Base-by-base conservation (phyloP, 2,329 filamentous ascomycete genomes). In the Claviceps monticola region DNA sequence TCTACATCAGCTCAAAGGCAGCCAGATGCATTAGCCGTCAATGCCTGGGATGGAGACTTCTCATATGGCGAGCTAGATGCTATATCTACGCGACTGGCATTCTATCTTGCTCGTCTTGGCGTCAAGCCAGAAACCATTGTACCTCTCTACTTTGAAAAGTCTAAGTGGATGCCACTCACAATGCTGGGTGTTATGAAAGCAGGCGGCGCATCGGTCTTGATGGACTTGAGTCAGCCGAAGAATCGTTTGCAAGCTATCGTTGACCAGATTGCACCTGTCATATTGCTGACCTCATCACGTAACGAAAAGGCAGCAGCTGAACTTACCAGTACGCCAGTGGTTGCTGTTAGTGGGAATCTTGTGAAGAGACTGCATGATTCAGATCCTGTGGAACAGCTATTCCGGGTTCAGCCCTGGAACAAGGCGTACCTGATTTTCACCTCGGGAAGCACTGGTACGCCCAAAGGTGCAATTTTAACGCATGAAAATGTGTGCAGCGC, bases 1-100 rank as follows among this genome's bases (percentile, higher is more conserved):
- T 37, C 21, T 19, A 23, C n/a, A 19, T 34, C 29, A 9, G 41
- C 51, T 38, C 44, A 23, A 29, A 47, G 4, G 11, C 39, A 36
- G n/a, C 54, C 54, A 5, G 38, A 53, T 36, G 52, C 53, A 16
- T 34, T 38, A 5, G 55, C 55, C 3, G 38, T 56, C 13, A 43
- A 48, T 37, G 51, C 56, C 26, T 57, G 56, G 56, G 60, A 73
- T 73, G 50, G 76, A 70, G 60, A 67, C 66, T 54, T 69, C 66
- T 49, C 60, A 64, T 23, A 68, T 50, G 54, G 64, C 55, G 45
- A 72, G 23, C 59, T 72, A 6, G 50, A 57, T 38, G 9, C 6
- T 3, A 26, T 55, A 14, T 46, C 54, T 6, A 50, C 48, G 1
- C 29, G 23, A 4, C 48, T 58, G 1, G 58, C 56, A 23, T 19